Evolutionary conservation across 352 stramenopile genomes (phyloP), one percentile per base, ranked within the genome.

Genomic region (Pythium coloratum): DNA sequence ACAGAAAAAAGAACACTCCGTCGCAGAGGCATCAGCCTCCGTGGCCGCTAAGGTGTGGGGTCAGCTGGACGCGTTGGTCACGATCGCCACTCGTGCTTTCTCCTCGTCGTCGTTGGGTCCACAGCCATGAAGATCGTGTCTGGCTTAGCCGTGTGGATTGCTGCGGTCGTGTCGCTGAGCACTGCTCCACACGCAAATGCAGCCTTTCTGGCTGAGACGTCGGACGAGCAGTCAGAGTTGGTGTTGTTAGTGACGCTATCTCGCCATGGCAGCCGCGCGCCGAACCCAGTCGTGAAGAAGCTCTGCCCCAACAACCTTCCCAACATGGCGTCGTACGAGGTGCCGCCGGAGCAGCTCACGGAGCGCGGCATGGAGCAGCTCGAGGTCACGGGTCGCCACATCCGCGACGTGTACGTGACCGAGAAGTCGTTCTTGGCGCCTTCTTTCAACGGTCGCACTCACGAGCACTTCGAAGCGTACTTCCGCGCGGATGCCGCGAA

Each of bases 311-410:
- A 88, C 66, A 92, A 92, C 64, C 26, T 77, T 40, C 57, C 64
- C 42, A 92, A 91, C 56, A 63, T 88, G 2, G 50, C 80, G 40
- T 63, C 76, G 57, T 92, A 92, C 60, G 66, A 78, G 18, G 83
- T 91, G 32, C 84, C 84, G 2, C 80, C 81, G 2, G 82, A 91
- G 71, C 81, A 92, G 69, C 79, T 92, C 51, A 92, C 84, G 10
- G 79, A 91, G 71, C 73, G 71, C 9, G 84, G 84, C 38, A 91
- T 91, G 84, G 56, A 86, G 64, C 82, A 92, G 60, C 81, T 92
- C 69, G 77, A 91, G 51, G 68, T 68, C 1, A 78, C 84, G 10
- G 84, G 84, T 0, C 66, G 76, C 1, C 81, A 92, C 54, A 85
- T 92, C 33, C 84, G 84, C n/a, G 62, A 88, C 30, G 64, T 89